Percentiles rank a stretch among this genome's conserved stretches.
phyloP scores from a whole-genome alignment of 176 grass and related monocot species.

The Elymus sibiricus region DNA sequence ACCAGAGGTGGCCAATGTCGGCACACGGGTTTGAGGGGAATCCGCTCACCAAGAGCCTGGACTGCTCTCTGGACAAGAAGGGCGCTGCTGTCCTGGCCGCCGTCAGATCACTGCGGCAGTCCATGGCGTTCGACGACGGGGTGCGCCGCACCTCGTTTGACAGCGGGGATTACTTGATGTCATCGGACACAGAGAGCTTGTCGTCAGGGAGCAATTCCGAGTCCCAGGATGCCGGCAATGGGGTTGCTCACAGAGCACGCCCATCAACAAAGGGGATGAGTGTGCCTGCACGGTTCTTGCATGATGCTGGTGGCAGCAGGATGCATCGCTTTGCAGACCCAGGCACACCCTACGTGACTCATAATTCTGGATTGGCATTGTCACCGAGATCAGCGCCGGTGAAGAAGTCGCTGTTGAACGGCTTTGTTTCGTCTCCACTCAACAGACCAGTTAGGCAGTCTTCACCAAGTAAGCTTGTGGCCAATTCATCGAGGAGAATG shows the following conservation, averaged over 20 bases:
- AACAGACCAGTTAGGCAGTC: slow-evolving; percentile 46
- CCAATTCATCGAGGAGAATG: slow-evolving; percentile 47
- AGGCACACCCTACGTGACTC: slow-evolving; percentile 31
- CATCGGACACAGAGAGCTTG: slow-evolving; percentile 79
- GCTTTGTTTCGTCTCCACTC: slow-evolving; percentile 42
- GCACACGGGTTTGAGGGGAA: slow-evolving; percentile 52
- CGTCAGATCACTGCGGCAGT: slow-evolving; percentile 67
- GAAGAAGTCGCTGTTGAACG: slow-evolving; percentile 59
- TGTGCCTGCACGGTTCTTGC: slow-evolving; percentile 65
- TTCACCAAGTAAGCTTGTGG: slow-evolving; percentile 49
- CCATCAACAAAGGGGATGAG: slow-evolving; percentile 37
- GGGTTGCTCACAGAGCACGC: slow-evolving; percentile 22
- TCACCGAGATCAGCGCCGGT: slow-evolving; percentile 47
- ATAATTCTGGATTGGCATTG: slow-evolving; percentile 20
- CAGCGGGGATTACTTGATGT: slow-evolving; percentile 51
- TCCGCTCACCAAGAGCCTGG: slow-evolving; percentile 73
- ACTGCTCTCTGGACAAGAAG: slow-evolving; percentile 71
- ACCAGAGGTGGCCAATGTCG: slow-evolving; percentile 68
- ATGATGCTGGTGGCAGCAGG: slow-evolving; percentile 46
- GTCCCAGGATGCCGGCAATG: slow-evolving; percentile 48
- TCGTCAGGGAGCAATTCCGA: slow-evolving; percentile 84
- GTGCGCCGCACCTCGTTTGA: slow-evolving; percentile 47
- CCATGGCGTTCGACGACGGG: slow-evolving; percentile 59
- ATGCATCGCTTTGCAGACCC: slow-evolving; percentile 42
- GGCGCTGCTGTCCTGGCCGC: slow-evolving; percentile 54